Evolutionary conservation across 164 flowering plant genomes (phyloP).

Genomic region (Annona cherimola): DNA sequence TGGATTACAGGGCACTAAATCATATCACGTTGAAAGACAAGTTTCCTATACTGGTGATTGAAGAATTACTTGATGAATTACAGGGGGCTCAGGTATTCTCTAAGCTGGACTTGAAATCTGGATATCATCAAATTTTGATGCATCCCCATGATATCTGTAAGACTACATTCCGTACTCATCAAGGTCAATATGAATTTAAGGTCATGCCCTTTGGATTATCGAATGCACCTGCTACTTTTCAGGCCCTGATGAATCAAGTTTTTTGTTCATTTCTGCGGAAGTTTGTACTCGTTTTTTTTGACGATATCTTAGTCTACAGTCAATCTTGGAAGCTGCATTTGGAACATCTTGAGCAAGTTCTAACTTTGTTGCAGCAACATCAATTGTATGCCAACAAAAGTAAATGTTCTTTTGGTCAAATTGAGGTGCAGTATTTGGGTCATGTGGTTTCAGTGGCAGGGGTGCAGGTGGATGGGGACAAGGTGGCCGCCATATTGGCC

Average conservation of each 20-base stretch:
- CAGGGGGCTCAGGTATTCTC: not conserved
- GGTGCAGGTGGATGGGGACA: not conserved
- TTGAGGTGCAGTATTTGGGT: constrained; percentile 8
- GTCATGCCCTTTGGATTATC: constrained; percentile 4
- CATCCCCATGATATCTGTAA: not conserved
- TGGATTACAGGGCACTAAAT: not conserved
- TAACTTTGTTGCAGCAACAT: constrained; percentile 3
- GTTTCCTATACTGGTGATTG: constrained; percentile 1
- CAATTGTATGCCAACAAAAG: constrained; percentile 3
- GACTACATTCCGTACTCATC: constrained; percentile 11
- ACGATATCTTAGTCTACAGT: constrained; percentile 3
- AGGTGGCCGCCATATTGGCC: not conserved
- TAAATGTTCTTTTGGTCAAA: constrained; percentile 12
- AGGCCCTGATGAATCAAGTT: constrained; percentile 2
- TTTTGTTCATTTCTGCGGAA: constrained; percentile 5
- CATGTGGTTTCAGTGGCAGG: constrained; percentile 5
- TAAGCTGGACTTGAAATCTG: not conserved
- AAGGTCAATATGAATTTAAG: constrained; percentile 2
- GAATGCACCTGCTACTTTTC: constrained; percentile 16
- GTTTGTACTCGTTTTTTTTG: constrained; percentile 8
- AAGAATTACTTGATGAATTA: constrained; percentile 1
- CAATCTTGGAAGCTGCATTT: not conserved
- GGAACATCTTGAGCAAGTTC: not conserved
- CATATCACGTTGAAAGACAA: not conserved
- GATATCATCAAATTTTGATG: not conserved